phyloP scores from a whole-genome alignment of 1,284 basidiomycete species.

The Grifola frondosa region DNA sequence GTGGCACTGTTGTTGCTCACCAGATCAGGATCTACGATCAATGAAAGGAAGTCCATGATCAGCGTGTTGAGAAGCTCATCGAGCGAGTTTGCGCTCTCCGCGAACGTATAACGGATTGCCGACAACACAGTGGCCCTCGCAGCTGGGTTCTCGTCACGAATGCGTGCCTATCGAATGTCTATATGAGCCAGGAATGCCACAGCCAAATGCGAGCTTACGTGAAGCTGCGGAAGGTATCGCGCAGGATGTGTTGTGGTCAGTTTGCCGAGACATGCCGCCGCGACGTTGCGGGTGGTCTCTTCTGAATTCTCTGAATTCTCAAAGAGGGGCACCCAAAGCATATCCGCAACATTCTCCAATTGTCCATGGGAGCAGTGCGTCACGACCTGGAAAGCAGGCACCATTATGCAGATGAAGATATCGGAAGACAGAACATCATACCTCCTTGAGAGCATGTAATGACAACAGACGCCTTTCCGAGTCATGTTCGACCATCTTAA shows the following conservation, averaged over 20 bases:
- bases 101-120: conserved; percentile 94
- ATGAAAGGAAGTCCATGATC: conserved; percentile 86
- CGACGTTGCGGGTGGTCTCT: conserved; percentile 91
- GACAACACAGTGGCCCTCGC: conserved; percentile 90
- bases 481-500: conserved; percentile 78
- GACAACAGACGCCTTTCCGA: conserved; percentile 81
- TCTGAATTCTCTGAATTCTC: conserved; percentile 82
- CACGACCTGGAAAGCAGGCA: conserved; percentile 65
- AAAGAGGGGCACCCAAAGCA: conserved; percentile 90
- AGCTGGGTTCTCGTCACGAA: conserved; percentile 65
- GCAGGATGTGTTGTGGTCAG: conserved; percentile 88
- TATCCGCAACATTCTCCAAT: conserved; percentile 81
- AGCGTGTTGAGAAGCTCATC: conserved; percentile 87
- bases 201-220: conserved; percentile 49
- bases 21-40: conserved; percentile 84
- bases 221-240: conserved; percentile 89
- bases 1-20: conserved; percentile 44
- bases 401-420: background rate
- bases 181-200: background rate
- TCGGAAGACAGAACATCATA: conserved; percentile 25
- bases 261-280: conserved; percentile 95
- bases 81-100: conserved; percentile 79
- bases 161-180: conserved; percentile 50
- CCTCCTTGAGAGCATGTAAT: conserved; percentile 93
- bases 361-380: conserved; percentile 85